Base-by-base conservation (phyloP, 108 stramenopile genomes). In the Aurantiochytrium sp. region DNA sequence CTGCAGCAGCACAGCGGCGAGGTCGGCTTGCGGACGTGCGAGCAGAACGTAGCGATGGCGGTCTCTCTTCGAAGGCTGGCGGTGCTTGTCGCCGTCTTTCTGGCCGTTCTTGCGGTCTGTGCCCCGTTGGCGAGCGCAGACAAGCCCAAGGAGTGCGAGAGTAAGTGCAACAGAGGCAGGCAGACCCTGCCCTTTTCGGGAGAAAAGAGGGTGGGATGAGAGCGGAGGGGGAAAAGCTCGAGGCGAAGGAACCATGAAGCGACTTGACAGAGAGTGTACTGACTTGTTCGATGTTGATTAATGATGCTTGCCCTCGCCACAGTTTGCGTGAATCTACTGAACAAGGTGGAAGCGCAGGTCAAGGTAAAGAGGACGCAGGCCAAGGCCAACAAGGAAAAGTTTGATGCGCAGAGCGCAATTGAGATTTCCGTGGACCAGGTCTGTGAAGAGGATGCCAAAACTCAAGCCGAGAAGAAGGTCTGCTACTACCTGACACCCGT, bases 401-500 rank as follows among this genome's bases (percentile, higher is more conserved):
- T 93, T 72, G 91, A 93, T 45, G 91, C 87, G 10, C 92, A 92
- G 45, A 92, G 92, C 87, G 92, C 92, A 14, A 58, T 87, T 3
- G 92, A 92, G 64, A 93, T 89, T 51, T 23, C 29, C 21, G 91
- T 89, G 19, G 92, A 92, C 14, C 88, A 91, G 44, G 89, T 69
- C 42, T 29, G 90, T 2, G 73, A 90, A 18, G 91, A 93, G 45
- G 76, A 42, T 14, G 64, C 28, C 3, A 83, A 47, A 18, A 53
- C 76, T 6, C 76, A 83, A 23, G 51, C 76, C n/a, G 98, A 99
- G 92, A 95, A 95, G 91, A 99, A 98, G 92, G 97, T 99, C 89
- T 99, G 99, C 90, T 99, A 99, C 92, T 98, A 97, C 93, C 94
- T 99, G 89, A 94, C 96, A 90, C 98, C 99, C 58, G 98, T 99